A percentile compares a stretch with the other conserved stretches of the same genome.
phyloP scores from a whole-genome alignment of 129 eudicot genomes.

The Escallonia rubra region DNA sequence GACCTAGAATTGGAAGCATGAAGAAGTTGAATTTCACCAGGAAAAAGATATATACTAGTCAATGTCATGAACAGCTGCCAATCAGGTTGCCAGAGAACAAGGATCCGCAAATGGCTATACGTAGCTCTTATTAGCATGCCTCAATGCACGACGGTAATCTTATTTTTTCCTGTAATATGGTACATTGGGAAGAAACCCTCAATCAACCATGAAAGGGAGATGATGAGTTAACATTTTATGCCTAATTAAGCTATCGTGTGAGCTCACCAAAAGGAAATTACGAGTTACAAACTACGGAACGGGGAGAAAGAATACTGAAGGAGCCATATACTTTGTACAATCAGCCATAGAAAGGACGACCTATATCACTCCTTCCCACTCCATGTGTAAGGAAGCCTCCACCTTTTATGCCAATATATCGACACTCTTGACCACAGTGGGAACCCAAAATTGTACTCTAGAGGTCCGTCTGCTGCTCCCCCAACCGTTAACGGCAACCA shows the following conservation, averaged over 20 bases:
- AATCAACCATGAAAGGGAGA: too few species aligned
- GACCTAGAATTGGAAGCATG: too few species aligned
- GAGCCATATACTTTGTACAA: constrained; percentile 7
- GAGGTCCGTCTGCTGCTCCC: constrained; percentile 80
- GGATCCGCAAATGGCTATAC: too few species aligned
- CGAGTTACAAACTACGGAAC: neutral
- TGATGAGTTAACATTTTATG: too few species aligned
- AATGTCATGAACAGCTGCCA: too few species aligned
- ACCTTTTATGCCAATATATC: constrained; percentile 83
- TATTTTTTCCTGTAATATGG: too few species aligned
- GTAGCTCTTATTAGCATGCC: too few species aligned
- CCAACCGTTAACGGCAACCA: constrained; percentile 85
- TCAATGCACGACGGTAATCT: too few species aligned
- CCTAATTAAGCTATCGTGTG: neutral
- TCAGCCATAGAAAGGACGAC: neutral
- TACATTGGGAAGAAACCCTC: too few species aligned
- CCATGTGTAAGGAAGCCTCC: constrained; percentile 73
- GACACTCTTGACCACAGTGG: constrained; percentile 93
- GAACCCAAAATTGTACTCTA: constrained; percentile 83
- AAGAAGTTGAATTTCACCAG: too few species aligned
- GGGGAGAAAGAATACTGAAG: constrained; percentile 1
- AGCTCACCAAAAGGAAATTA: neutral
- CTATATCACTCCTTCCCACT: constrained; percentile 25
- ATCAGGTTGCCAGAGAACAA: too few species aligned
- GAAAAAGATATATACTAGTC: too few species aligned